Base-by-base conservation (phyloP, 805 yeast species). In the Cyberlindnera sargentensis region DNA sequence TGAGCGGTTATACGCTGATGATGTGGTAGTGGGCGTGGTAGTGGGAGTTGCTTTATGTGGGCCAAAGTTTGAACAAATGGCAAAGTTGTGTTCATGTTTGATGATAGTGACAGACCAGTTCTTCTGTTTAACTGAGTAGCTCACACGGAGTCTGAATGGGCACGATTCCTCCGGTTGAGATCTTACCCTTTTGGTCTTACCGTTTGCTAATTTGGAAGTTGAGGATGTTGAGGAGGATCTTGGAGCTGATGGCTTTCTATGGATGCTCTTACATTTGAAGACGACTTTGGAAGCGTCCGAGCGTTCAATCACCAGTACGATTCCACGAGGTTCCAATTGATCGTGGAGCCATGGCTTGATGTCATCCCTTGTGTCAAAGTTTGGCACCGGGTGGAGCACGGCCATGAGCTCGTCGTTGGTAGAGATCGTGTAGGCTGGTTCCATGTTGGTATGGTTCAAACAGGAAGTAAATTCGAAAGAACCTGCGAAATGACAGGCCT, bases 241-340 rank as follows among this genome's bases (percentile, higher is more conserved):
- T 31, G 55, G 47, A 2, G 50, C 39, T 2, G 50, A 37, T 4
- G 55, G 35, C 43, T 52, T 56, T 48, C 56, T 55, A 42, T 54
- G 56, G n/a, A 56, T 34, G 39, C 49, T 56, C 48, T 60, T 61
- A 45, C 65, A 61, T 41, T 62, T 60, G 53, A 62, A 61, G 8
- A 62, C 62, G 20, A 61, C 58, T 43, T 61, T 60, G 15, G 60
- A 48, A 3, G 55, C 48, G 40, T 61, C 65, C 1, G 63, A 57
- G 48, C 66, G 52, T 41, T 61, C 66, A 47, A 63, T 60, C 6
- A 62, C 65, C 34, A 58, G 41, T 20, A 38, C 42, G 24, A 57
- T 51, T 3, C 60, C 60, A 6, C 53, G 39, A 6, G 47, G 41
- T 34, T 50, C 53, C 31, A 58, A 42, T 11, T 34, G 41, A 9